phyloP scores from a whole-genome alignment of 805 yeast species.

The Cyberlindnera xylosilytica region DNA sequence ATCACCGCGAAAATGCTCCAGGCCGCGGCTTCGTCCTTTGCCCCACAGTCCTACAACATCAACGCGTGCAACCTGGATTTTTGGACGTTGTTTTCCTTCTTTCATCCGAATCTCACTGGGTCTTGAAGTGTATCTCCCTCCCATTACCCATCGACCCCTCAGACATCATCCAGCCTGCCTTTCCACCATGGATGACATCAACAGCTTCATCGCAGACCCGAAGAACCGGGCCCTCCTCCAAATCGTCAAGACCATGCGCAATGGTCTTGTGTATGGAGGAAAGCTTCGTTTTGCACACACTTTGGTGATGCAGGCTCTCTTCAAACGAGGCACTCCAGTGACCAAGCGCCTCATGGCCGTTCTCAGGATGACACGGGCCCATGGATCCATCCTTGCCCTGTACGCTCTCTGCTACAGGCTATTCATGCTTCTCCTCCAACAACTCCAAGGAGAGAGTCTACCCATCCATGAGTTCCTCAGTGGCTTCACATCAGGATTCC shows the following conservation, averaged over 20 bases:
- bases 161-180: too few relatives aligned
- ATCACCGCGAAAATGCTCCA: too few relatives aligned
- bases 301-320: slow-evolving; percentile 55
- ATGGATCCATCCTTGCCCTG: slow-evolving; percentile 51
- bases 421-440: slow-evolving; percentile 29
- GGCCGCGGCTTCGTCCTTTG: too few relatives aligned
- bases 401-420: slow-evolving; percentile 55
- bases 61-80: too few relatives aligned
- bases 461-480: slow-evolving; percentile 28
- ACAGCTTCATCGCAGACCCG: slow-evolving; percentile 32
- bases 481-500: slow-evolving; percentile 38
- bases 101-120: too few relatives aligned
- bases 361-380: slow-evolving; percentile 49
- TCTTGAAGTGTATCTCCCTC: too few relatives aligned
- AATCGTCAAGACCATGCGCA: slow-evolving; percentile 38
- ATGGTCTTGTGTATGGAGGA: slow-evolving; percentile 56
- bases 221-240: slow-evolving; percentile 33
- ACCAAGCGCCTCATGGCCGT: slow-evolving; percentile 44
- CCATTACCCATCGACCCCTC: too few relatives aligned
- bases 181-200: slow-evolving; percentile 14
- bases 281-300: slow-evolving; percentile 62
- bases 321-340: slow-evolving; percentile 31
- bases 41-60: too few relatives aligned
- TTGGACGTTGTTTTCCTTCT: too few relatives aligned
- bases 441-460: slow-evolving; percentile 20